Percentiles rank a stretch among this genome's conserved stretches.
Conservation (phyloP, 2,329 filamentous ascomycete species). For the Albophoma yamanashiensis region DNA sequence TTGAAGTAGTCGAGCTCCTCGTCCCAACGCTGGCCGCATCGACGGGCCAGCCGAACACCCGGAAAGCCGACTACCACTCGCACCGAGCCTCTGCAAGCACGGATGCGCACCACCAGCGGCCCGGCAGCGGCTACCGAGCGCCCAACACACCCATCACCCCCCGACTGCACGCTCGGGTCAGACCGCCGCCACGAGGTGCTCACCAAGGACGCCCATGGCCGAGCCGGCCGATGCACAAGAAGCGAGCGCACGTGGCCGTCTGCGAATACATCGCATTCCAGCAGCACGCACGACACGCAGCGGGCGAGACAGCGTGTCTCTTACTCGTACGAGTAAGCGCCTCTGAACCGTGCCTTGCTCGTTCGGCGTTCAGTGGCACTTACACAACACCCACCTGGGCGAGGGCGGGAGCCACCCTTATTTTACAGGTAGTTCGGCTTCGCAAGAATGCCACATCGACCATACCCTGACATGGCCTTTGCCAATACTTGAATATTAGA, state of each 20-base stretch:
- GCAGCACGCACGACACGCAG: neutral
- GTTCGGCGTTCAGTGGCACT: neutral
- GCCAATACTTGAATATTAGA: neutral
- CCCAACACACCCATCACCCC: neutral
- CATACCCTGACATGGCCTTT: neutral
- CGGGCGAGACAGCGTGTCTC: neutral
- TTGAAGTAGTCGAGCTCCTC: too few relatives aligned
- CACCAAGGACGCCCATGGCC: neutral
- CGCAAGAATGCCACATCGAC: neutral
- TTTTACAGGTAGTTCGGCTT: neutral
- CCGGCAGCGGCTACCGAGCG: neutral
- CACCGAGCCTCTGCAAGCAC: neutral
- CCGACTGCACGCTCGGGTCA: neutral
- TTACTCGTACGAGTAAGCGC: neutral
- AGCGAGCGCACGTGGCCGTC: neutral
- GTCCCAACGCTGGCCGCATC: neutral
- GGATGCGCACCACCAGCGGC: neutral
- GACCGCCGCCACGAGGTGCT: neutral
- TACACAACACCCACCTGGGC: neutral
- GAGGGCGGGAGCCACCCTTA: too few relatives aligned
- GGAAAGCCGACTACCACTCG: neutral
- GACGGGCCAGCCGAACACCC: neutral
- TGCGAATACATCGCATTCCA: neutral
- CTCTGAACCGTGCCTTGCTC: neutral
- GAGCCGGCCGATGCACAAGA: neutral